phyloP scores from a whole-genome alignment of 2,329 filamentous ascomycete species.

The Fusarium dlaminii region DNA sequence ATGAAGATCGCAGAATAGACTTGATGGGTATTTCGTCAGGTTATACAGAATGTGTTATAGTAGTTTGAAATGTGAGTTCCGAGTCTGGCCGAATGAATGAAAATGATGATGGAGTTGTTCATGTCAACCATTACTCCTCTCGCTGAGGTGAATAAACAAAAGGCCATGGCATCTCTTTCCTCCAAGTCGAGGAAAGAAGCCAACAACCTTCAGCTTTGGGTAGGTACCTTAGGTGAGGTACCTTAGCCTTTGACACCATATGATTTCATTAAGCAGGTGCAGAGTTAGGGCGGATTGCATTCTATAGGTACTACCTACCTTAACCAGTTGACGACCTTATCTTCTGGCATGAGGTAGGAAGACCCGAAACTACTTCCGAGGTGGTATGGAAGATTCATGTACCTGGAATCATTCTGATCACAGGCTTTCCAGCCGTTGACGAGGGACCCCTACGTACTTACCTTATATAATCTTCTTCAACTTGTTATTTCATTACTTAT shows the following conservation, averaged over 20 bases:
- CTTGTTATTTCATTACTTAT: background rate
- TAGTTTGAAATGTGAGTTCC: background rate
- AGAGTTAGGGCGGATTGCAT: background rate
- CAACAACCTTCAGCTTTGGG: background rate
- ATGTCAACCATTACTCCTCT: background rate
- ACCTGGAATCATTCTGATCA: background rate
- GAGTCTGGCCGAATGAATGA: background rate
- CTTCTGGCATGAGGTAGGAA: background rate
- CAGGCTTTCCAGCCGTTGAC: background rate
- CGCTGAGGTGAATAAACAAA: background rate
- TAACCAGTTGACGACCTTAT: background rate
- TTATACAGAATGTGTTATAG: background rate
- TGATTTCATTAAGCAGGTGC: background rate
- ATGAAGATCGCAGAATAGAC: constrained; percentile 16
- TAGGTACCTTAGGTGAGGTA: background rate
- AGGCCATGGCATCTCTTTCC: background rate
- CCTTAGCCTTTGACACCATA: background rate
- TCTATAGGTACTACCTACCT: too few species aligned
- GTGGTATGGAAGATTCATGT: background rate
- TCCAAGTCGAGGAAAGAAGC: background rate
- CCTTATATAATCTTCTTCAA: background rate
- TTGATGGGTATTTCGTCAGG: background rate
- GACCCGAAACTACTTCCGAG: background rate
- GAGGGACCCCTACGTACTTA: background rate
- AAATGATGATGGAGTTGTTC: background rate